A percentile compares a stretch with the other conserved stretches of the same genome.
These are phyloP conservation scores for Mucor plumbeus DNA, from an alignment of 371 early-diverging fungal genomes.

Conservation along the genomic window DNA sequence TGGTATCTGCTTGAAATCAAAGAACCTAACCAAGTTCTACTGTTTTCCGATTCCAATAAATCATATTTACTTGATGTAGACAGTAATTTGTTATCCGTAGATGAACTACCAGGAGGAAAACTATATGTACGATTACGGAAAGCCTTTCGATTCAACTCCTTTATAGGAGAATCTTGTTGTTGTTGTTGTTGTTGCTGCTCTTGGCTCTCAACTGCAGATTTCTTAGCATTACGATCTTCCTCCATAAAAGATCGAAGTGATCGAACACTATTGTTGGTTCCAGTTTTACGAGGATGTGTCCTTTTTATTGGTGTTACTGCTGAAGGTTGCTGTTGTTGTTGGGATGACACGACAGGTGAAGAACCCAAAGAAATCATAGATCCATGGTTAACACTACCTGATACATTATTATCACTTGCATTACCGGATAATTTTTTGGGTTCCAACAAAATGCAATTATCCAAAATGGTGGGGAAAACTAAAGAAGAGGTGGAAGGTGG, in stretches of 20 bases:
- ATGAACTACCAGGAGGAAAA: constrained; percentile 40
- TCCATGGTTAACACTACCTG: background rate
- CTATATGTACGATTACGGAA: constrained; percentile 43
- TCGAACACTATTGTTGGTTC: constrained; percentile 18
- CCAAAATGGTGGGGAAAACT: constrained; percentile 51
- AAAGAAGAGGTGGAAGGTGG: constrained; percentile 42
- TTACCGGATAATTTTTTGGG: background rate
- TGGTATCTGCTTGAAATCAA: constrained; percentile 35
- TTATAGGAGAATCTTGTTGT: background rate
- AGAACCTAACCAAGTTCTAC: constrained; percentile 45
- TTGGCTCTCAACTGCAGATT: background rate
- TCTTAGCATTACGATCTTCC: constrained; percentile 12
- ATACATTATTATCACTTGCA: background rate
- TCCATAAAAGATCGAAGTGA: constrained; percentile 26
- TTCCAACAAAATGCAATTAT: constrained; percentile 45
- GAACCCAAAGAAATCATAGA: background rate
- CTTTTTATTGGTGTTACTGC: background rate
- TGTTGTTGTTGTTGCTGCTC: background rate
- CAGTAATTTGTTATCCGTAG: background rate
- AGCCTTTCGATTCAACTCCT: constrained; percentile 20
- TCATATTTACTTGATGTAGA: constrained; percentile 13
- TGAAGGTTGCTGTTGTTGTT: background rate
- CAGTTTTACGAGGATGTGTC: constrained; percentile 13
- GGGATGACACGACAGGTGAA: background rate
- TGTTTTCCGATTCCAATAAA: constrained; percentile 25